These are phyloP conservation scores for Termitomyces sp. DNA, from an alignment of 1,284 basidiomycete genomes.

Conservation along the genomic window DNA sequence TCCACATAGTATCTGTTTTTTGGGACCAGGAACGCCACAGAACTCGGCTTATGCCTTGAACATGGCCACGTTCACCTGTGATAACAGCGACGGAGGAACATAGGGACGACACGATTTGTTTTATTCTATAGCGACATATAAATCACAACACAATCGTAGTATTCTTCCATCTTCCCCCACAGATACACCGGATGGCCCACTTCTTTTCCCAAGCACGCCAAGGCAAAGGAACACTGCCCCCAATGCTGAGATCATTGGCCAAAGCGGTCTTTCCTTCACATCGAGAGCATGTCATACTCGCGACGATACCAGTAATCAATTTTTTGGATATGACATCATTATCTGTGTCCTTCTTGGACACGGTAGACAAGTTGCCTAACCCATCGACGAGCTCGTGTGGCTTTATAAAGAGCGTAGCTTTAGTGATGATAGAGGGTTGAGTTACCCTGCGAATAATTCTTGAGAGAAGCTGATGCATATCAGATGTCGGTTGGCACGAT, in stretches of 20 bases:
- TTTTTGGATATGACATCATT: constrained; percentile 63
- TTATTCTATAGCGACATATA: neutral
- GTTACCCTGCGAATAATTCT: constrained; percentile 43
- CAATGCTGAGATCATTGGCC: constrained; percentile 24
- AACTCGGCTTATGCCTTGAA: constrained; percentile 30
- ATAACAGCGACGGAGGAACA: neutral
- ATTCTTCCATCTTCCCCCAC: constrained; percentile 62
- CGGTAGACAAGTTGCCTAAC: constrained; percentile 33
- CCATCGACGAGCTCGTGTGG: constrained; percentile 62
- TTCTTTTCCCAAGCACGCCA: constrained; percentile 62
- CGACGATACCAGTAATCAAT: constrained; percentile 32
- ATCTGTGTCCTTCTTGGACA: constrained; percentile 36
- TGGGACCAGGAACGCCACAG: constrained; percentile 37
- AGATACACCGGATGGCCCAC: constrained; percentile 58
- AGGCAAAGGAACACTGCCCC: constrained; percentile 32
- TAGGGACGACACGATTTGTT: neutral
- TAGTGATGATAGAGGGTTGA: constrained; percentile 47
- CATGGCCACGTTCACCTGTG: neutral
- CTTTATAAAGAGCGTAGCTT: constrained; percentile 64
- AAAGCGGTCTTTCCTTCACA: constrained; percentile 57
- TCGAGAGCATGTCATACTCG: constrained; percentile 45
- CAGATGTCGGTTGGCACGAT: constrained; percentile 45
- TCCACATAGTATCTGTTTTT: constrained; percentile 23
- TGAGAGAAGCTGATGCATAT: constrained; percentile 37
- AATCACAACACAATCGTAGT: neutral